These are phyloP conservation scores for Tylopilus subfusipes DNA, from an alignment of 768 basidiomycete species.

Conservation along the genomic window DNA sequence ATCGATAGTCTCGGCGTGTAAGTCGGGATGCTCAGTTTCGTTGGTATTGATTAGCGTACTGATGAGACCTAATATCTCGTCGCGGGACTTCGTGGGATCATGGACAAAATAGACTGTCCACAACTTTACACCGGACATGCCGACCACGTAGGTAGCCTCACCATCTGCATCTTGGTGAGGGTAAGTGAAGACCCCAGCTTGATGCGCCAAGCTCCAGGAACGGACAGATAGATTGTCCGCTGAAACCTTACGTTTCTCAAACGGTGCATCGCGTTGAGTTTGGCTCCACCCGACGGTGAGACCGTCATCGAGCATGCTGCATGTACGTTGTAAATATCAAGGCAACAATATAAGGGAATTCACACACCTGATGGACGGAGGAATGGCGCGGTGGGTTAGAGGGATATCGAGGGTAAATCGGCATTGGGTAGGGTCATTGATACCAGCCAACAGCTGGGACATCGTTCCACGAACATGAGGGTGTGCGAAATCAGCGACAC, in stretches of 20 bases:
- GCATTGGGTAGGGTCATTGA: neutral
- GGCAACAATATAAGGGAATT: neutral
- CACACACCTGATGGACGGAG: neutral
- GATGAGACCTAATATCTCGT: neutral
- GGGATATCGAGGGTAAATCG: neutral
- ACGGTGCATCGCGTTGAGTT: neutral
- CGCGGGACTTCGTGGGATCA: neutral
- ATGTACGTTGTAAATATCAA: neutral
- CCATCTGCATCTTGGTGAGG: neutral
- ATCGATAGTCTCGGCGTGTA: neutral
- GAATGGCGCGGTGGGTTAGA: neutral
- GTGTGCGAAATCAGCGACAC: neutral
- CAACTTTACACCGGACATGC: neutral
- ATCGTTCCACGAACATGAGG: neutral
- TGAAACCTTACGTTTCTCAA: neutral
- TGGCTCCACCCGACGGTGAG: slow-evolving; percentile 6
- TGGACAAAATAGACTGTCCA: neutral
- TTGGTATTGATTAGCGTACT: neutral
- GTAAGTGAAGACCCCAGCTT: neutral
- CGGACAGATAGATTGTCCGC: neutral
- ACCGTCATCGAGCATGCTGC: slow-evolving; percentile 4
- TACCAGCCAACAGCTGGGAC: neutral
- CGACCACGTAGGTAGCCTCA: neutral
- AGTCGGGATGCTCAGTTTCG: neutral
- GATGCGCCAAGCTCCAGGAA: neutral